A percentile compares a stretch with the other conserved stretches of the same genome.
Evolutionary conservation across 192 early-diverging fungal species (phyloP).

Genomic region (Dissophora ornata): DNA sequence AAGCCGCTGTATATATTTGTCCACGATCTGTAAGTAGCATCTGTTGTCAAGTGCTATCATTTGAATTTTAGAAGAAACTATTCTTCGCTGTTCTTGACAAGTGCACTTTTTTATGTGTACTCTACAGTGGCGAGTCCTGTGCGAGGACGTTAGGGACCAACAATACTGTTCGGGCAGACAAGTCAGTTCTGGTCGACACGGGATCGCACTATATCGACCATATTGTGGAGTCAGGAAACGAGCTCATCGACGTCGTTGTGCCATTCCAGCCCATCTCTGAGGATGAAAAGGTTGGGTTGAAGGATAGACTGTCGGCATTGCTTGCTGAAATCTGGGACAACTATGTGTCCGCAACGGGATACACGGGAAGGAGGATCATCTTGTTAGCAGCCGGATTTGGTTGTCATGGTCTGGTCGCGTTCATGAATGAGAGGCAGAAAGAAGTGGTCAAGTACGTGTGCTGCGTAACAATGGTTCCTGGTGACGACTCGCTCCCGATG

Average conservation of each 20-base stretch:
- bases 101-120: not conserved
- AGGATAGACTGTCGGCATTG: conserved; percentile 31
- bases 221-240: conserved; percentile 23
- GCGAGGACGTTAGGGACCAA: conserved; percentile 13
- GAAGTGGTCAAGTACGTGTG: conserved; percentile 37
- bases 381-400: conserved; percentile 55
- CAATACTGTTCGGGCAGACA: conserved; percentile 31
- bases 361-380: conserved; percentile 30
- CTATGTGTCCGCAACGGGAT: conserved; percentile 31
- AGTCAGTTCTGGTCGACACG: conserved; percentile 36
- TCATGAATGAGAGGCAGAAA: conserved; percentile 54
- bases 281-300: conserved; percentile 35
- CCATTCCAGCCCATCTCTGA: conserved; percentile 39
- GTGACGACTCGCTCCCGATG: conserved; percentile 41
- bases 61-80: not conserved
- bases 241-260: conserved; percentile 42
- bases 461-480: conserved; percentile 47
- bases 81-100: not conserved
- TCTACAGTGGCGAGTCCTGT: conserved; percentile 35
- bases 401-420: conserved; percentile 44
- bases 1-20: conserved; percentile 55
- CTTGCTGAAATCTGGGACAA: conserved; percentile 53
- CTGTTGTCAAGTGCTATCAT: no score
- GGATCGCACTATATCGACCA: conserved; percentile 35
- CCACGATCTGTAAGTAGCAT: conserved; percentile 57